A percentile compares a stretch with the other conserved stretches of the same genome.
Evolutionary conservation across 495 filamentous ascomycete species (phyloP).

Genomic region (Penicillium egyptiacum): DNA sequence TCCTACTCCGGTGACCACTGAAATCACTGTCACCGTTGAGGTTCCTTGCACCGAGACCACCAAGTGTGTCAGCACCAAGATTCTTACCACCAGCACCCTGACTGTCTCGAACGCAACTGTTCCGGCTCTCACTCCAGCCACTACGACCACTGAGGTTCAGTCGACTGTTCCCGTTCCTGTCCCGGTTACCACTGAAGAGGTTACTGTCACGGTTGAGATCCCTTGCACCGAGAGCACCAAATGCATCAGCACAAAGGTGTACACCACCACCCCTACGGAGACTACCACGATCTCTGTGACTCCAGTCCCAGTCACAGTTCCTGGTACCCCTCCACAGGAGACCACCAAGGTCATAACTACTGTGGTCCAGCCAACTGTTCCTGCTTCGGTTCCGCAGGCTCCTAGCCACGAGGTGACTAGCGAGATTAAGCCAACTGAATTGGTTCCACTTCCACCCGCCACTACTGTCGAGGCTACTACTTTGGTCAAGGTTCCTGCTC

Average conservation of each 20-base stretch:
- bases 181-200: neutral
- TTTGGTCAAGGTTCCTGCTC: neutral
- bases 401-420: no score
- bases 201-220: conserved; percentile 1
- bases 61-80: conserved; percentile 4
- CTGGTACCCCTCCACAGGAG: neutral
- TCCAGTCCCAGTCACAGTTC: neutral
- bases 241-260: conserved; percentile 3
- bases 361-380: neutral
- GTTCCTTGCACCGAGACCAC: conserved; percentile 6
- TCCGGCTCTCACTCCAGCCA: neutral
- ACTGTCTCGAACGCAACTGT: neutral
- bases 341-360: neutral
- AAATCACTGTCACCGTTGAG: neutral
- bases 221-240: conserved; percentile 4
- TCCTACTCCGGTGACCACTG: conserved; percentile 1
- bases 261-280: conserved; percentile 1
- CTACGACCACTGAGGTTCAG: conserved; percentile 1
- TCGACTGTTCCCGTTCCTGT: neutral
- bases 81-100: conserved; percentile 1
- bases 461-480: conserved; percentile 2
- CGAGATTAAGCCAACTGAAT: neutral
- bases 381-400: neutral
- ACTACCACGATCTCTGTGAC: neutral
- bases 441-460: neutral